phyloP scores from a whole-genome alignment of 2,329 filamentous ascomycete species.

The Pestalotiopsis sp. region DNA sequence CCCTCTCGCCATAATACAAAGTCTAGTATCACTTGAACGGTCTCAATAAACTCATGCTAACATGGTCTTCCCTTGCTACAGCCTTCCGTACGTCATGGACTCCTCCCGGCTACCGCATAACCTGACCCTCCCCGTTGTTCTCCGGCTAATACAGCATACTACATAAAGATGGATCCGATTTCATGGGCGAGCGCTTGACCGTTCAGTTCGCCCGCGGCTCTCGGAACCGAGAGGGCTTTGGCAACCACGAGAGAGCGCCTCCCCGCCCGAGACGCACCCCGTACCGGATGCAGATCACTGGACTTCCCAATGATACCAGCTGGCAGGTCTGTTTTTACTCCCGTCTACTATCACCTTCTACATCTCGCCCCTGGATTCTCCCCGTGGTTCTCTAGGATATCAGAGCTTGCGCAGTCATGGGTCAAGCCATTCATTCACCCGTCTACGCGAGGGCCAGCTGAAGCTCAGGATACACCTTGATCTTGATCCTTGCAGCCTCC shows the following conservation, averaged over 20 bases:
- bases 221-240: constrained; percentile 51
- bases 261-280: constrained; percentile 88
- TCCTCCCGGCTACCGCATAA: constrained; percentile 33
- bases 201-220: constrained; percentile 97
- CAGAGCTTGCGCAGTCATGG: constrained; percentile 25
- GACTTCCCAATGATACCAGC: constrained; percentile 96
- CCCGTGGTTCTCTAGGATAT: constrained; percentile 21
- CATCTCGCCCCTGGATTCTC: constrained; percentile 32
- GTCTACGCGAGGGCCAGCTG: constrained; percentile 22
- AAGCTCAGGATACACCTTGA: constrained; percentile 15
- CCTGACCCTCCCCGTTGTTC: constrained; percentile 26
- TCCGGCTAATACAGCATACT: constrained; percentile 37
- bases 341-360: constrained; percentile 50
- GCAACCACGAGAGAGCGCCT: constrained; percentile 55
- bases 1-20: neutral
- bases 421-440: constrained; percentile 19
- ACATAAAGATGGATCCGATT: constrained; percentile 85
- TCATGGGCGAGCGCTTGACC: constrained; percentile 96
- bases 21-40: constrained; percentile 12
- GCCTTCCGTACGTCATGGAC: constrained; percentile 60
- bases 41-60: constrained; percentile 18
- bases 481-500: constrained; percentile 17
- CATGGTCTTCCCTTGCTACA: constrained; percentile 31
- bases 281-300: constrained; percentile 96
- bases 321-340: constrained; percentile 93